phyloP scores from a whole-genome alignment of 164 flowering plant species.

The Chloranthus sessilifolius region DNA sequence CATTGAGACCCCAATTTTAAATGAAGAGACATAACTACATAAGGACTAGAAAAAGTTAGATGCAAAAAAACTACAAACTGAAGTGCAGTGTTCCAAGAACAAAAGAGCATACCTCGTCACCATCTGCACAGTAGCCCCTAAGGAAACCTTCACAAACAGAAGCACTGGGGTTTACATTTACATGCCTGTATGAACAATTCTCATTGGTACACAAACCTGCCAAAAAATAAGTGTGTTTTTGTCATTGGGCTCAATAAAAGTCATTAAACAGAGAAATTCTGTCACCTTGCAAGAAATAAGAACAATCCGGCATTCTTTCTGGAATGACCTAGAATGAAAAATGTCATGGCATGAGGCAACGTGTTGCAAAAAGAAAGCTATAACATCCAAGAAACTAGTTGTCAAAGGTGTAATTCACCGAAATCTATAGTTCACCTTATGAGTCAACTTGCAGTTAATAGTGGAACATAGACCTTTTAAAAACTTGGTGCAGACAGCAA shows the following conservation, averaged over 20 bases:
- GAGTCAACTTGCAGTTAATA: slow-evolving; percentile 81
- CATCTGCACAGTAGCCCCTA: slow-evolving; percentile 92
- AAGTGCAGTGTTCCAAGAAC: too few relatives aligned
- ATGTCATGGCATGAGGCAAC: background rate
- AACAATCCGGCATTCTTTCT: slow-evolving; percentile 98
- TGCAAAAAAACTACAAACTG: too few relatives aligned
- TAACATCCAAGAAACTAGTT: background rate
- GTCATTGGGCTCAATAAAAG: background rate
- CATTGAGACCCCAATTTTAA: too few relatives aligned
- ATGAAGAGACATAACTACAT: too few relatives aligned
- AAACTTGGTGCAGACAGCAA: slow-evolving; percentile 94
- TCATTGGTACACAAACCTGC: slow-evolving; percentile 81
- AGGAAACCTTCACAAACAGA: slow-evolving; percentile 85
- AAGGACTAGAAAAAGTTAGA: too few relatives aligned
- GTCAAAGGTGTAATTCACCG: too few relatives aligned
- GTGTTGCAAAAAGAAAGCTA: background rate
- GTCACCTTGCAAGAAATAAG: slow-evolving; percentile 80
- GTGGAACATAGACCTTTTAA: slow-evolving; percentile 70
- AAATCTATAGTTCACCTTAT: slow-evolving; percentile 71
- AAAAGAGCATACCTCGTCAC: slow-evolving; percentile 75
- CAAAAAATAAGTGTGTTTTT: background rate
- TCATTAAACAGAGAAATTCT: slow-evolving; percentile 7
- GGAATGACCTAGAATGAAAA: slow-evolving; percentile 76
- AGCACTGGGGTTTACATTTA: slow-evolving; percentile 78
- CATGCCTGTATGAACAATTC: slow-evolving; percentile 88